Evolutionary conservation across 441 rosid genomes (phyloP).

Genomic region (Arabidopsis hybrid): DNA sequence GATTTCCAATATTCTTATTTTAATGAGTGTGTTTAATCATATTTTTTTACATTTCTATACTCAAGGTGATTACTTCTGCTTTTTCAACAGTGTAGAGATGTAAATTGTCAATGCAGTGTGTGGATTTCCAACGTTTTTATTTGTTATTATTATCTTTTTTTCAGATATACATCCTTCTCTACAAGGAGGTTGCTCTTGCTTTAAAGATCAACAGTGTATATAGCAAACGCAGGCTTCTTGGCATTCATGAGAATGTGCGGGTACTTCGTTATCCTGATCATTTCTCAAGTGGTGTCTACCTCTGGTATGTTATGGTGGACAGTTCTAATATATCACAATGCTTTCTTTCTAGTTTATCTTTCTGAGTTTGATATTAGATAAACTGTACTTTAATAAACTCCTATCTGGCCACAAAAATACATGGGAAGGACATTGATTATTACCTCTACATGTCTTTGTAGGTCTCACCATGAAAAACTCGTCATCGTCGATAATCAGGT

Average conservation of each 20-base stretch:
- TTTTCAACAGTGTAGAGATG: conserved; percentile 15
- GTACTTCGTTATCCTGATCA: conserved; percentile 98
- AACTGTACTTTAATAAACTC: conserved; percentile 3
- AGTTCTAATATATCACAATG: conserved; percentile 25
- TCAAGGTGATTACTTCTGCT: conserved; percentile 14
- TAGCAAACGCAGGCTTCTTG: conserved; percentile 93
- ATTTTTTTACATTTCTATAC: conserved; percentile 11
- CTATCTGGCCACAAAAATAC: conserved; percentile 6
- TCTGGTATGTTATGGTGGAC: conserved; percentile 72
- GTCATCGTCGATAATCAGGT: conserved; percentile 93
- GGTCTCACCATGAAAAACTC: conserved; percentile 99
- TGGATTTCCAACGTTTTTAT: conserved; percentile 18
- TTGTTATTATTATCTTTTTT: conserved; percentile 17
- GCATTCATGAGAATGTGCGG: conserved; percentile 98
- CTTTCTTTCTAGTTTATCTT: conserved; percentile 34
- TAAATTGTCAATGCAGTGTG: neutral
- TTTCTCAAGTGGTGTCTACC: conserved; percentile 93
- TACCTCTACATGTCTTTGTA: conserved; percentile 48
- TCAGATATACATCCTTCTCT: conserved; percentile 96
- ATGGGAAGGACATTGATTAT: conserved; percentile 37
- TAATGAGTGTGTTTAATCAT: neutral
- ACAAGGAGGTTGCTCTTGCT: conserved; percentile 99
- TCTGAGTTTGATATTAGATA: conserved; percentile 33
- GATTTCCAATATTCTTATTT: conserved; percentile 9
- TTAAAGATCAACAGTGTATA: conserved; percentile 94